Percentiles rank a stretch among this genome's conserved stretches.
Conservation (phyloP, 2,329 filamentous ascomycete genomes). For the Aspergillus carbonarius region DNA sequence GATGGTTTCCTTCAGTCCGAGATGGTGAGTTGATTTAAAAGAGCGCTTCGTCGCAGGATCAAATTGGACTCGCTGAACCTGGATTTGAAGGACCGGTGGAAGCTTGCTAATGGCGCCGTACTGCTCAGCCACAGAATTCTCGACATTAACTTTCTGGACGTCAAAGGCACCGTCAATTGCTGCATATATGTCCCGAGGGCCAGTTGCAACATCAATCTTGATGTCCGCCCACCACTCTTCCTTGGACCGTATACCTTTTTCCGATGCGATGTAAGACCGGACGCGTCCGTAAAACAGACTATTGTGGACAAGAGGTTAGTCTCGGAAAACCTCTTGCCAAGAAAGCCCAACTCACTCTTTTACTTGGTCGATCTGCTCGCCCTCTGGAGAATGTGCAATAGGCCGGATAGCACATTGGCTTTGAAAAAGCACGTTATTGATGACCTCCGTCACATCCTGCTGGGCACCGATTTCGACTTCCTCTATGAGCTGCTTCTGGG, state of each 20-base stretch:
- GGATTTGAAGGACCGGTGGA: constrained; percentile 83
- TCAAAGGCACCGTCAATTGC: constrained; percentile 86
- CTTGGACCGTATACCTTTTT: constrained; percentile 48
- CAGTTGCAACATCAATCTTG: constrained; percentile 58
- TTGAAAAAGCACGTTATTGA: constrained; percentile 86
- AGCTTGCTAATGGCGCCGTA: constrained; percentile 73
- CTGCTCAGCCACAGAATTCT: constrained; percentile 57
- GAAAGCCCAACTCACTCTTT: constrained; percentile 53
- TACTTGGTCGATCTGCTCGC: constrained; percentile 78
- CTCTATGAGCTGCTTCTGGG: constrained; percentile 42
- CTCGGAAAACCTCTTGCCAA: neutral
- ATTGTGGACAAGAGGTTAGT: constrained; percentile 7
- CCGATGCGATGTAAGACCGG: constrained; percentile 47
- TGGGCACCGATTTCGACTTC: constrained; percentile 66
- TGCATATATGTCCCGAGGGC: constrained; percentile 70
- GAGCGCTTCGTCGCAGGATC: constrained; percentile 60
- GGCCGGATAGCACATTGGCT: constrained; percentile 84
- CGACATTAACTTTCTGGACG: constrained; percentile 69
- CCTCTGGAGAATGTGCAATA: constrained; percentile 62
- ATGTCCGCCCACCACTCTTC: constrained; percentile 63
- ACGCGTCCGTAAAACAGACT: constrained; percentile 54
- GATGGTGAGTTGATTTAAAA: constrained; percentile 72
- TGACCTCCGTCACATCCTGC: constrained; percentile 94
- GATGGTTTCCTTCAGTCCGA: constrained; percentile 76
- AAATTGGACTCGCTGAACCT: constrained; percentile 79